Percentiles rank a stretch among this genome's conserved stretches.
phyloP scores from a whole-genome alignment of 345 rosid genomes.

The Populus davidiana region DNA sequence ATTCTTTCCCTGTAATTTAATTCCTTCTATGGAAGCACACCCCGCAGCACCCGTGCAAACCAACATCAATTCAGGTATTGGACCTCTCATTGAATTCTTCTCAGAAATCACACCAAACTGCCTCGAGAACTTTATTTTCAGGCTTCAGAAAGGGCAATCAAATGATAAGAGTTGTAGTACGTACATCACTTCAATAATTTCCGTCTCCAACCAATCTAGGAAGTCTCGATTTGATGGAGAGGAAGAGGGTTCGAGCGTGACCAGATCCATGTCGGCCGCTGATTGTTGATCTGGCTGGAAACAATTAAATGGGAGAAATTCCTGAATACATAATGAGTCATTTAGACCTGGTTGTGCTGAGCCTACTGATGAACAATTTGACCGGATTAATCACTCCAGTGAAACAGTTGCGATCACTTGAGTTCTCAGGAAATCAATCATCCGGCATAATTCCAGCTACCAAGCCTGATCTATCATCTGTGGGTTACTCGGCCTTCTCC shows the following conservation, averaged over 20 bases:
- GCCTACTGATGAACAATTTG: too few relatives aligned
- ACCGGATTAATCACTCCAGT: not conserved
- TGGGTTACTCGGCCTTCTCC: not conserved
- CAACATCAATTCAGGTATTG: not conserved
- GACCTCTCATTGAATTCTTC: slow-evolving; percentile 9
- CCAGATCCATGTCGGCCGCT: not conserved
- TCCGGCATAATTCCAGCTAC: not conserved
- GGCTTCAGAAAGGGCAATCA: not conserved
- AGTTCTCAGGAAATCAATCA: slow-evolving; percentile 1
- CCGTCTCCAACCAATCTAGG: too few relatives aligned
- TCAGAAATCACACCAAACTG: slow-evolving; percentile 5
- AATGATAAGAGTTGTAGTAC: not conserved
- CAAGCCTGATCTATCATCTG: not conserved
- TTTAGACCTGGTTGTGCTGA: too few relatives aligned
- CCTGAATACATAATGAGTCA: not conserved
- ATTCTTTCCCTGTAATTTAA: too few relatives aligned
- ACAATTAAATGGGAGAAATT: not conserved
- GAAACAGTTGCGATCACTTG: not conserved
- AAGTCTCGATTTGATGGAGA: not conserved
- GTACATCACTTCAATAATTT: too few relatives aligned
- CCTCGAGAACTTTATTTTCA: slow-evolving; percentile 4
- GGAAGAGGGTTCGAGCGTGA: not conserved
- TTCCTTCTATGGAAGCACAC: slow-evolving; percentile 5
- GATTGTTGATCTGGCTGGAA: not conserved
- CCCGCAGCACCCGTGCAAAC: not conserved